Percentiles rank a stretch among this genome's conserved stretches.
Conservation (phyloP, 1,139 yeast genomes). For the Spathaspora sp. region DNA sequence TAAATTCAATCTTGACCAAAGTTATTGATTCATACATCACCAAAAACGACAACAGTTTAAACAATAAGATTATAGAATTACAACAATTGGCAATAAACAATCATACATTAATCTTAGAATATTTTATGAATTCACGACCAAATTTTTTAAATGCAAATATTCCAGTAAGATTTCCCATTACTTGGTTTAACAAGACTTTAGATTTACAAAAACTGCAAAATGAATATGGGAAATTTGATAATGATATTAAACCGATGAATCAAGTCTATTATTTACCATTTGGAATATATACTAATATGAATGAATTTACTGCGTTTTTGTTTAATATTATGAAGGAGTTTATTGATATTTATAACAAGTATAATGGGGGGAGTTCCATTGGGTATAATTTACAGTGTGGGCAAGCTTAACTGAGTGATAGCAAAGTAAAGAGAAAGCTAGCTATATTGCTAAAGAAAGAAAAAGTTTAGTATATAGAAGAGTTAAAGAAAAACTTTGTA, state of each 20-base stretch:
- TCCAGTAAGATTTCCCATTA: conserved; percentile 31
- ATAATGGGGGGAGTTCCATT: conserved; percentile 14
- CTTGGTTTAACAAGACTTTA: conserved; percentile 29
- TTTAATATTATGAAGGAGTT: conserved; percentile 32
- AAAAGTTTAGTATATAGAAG: no score
- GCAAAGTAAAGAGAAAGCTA: not conserved
- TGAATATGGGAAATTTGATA: conserved; percentile 9
- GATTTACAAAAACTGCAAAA: conserved; percentile 15
- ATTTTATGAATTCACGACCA: conserved; percentile 28
- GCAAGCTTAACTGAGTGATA: not conserved
- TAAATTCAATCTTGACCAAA: conserved; percentile 26
- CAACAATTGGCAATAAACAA: conserved; percentile 29
- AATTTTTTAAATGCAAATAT: conserved; percentile 27
- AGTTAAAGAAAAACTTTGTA: no score
- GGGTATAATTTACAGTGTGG: conserved; percentile 24
- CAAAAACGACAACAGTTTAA: conserved; percentile 19
- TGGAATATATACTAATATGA: conserved; percentile 35
- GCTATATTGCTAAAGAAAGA: no score
- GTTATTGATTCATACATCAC: conserved; percentile 25
- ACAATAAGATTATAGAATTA: conserved; percentile 26
- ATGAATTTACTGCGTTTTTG: conserved; percentile 34
- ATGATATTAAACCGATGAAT: conserved; percentile 17
- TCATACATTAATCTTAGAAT: conserved; percentile 20
- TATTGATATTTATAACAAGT: conserved; percentile 25
- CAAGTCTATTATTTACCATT: conserved; percentile 37